Base-by-base conservation (phyloP, 2,329 filamentous ascomycete species). In the Emericellopsis atlantica region DNA sequence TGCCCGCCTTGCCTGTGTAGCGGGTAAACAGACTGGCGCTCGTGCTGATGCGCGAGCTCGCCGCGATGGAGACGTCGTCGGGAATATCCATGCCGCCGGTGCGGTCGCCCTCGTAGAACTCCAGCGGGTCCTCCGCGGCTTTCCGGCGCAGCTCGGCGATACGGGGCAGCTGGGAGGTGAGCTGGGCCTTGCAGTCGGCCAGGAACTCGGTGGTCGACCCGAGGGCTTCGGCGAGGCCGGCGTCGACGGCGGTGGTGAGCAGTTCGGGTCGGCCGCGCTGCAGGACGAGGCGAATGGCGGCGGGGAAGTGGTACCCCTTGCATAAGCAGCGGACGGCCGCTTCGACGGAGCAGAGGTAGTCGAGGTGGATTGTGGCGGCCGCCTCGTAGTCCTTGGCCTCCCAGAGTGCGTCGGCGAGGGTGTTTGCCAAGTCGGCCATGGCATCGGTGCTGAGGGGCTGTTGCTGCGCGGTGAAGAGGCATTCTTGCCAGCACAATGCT, bases 61-160 rank as follows among this genome's bases (percentile, higher is more conserved):
- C 84, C 0, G 92, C 92, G 2, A 98, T 70, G 2, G 87, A 95
- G 39, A 98, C 73, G 60, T 98, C 89, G 56, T 98, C 92, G 0
- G 90, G 92, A 1, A 94, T 72, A 49, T 94, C 85, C 8, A 32
- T 67, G 42, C 74, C 79, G 6, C 68, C 67, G 5, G 66, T 65
- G 5, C 76, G 67, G 50, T 88, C 83, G 41, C 86, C 86, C 49
- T 92, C 87, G 60, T 86, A 93, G 64, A 94, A 95, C 4, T 82
- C 81, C 26, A 95, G 67, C 0, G 92, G 92, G 51, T 98, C 88
- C 47, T 85, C 79, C 32, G 74, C 72, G 41, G 93, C 93, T 54
- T 86, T 89, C 40, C 70, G 66, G 1, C 90, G 79, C 22, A 98
- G 73, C 55, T 95, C 90, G 6, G 72, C 69, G 46, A 98, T 79